Evolutionary conservation across 2,329 filamentous ascomycete species (phyloP).

Genomic region (Aschersonia sp.): DNA sequence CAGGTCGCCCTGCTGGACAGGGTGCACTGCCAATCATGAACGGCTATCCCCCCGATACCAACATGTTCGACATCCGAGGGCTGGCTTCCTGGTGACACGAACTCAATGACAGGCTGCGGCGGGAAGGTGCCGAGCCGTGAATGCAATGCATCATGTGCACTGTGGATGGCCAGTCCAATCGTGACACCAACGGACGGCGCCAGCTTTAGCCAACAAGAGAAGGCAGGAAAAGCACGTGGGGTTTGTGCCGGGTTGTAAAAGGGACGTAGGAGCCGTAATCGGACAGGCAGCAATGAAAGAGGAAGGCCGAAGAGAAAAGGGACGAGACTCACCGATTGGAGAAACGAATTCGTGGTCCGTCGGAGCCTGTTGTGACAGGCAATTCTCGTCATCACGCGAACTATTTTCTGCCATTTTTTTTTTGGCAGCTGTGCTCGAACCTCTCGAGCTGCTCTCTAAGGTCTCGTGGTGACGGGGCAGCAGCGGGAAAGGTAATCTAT

Average conservation of each 20-base stretch:
- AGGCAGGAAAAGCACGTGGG: neutral
- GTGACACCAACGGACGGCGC: neutral
- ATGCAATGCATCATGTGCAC: neutral
- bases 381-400: too few species aligned
- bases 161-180: neutral
- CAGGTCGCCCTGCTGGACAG: too few species aligned
- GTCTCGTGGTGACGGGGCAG: too few species aligned
- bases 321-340: slow-evolving; percentile 37
- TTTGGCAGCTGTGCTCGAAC: slow-evolving; percentile 4
- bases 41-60: too few species aligned
- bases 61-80: too few species aligned
- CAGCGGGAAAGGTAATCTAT: too few species aligned
- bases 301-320: neutral
- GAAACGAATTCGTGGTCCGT: slow-evolving; percentile 29
- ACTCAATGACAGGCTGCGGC: neutral
- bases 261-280: slow-evolving; percentile 1
- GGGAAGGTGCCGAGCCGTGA: neutral
- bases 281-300: slow-evolving; percentile 25
- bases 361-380: slow-evolving; percentile 28
- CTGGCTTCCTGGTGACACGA: too few species aligned
- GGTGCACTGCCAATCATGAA: too few species aligned
- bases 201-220: neutral
- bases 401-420: slow-evolving; percentile 9
- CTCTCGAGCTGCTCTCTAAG: too few species aligned
- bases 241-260: neutral